Percentiles rank a stretch among this genome's conserved stretches.
These are phyloP conservation scores for Termitomyces sp. DNA, from an alignment of 768 basidiomycete species.

Conservation along the genomic window DNA sequence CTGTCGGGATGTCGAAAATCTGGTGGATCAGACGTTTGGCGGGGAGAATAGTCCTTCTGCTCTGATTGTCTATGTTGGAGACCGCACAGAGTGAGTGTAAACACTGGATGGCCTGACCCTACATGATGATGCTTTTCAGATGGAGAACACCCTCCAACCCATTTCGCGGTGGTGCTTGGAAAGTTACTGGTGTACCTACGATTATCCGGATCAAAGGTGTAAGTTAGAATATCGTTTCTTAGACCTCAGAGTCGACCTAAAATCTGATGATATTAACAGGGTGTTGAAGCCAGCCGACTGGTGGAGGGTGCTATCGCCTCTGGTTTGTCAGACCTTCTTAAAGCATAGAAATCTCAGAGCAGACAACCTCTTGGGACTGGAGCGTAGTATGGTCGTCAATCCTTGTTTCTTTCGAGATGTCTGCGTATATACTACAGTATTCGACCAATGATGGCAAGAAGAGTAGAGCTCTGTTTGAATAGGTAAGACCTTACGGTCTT, in stretches of 20 bases:
- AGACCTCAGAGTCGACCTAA: background rate
- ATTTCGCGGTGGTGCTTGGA: constrained; percentile 61
- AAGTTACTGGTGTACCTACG: constrained; percentile 55
- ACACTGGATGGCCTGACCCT: background rate
- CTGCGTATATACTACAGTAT: background rate
- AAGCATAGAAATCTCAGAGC: background rate
- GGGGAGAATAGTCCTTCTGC: constrained; percentile 41
- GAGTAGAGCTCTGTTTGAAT: too few species aligned
- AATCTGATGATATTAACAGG: constrained; percentile 19
- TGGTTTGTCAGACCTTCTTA: constrained; percentile 24
- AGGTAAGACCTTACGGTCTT: too few species aligned
- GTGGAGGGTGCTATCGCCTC: constrained; percentile 34
- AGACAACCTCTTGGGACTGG: background rate
- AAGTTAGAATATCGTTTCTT: constrained; percentile 4
- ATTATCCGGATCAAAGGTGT: constrained; percentile 58
- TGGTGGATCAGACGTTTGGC: constrained; percentile 47
- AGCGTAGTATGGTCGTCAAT: background rate
- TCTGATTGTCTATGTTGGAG: constrained; percentile 65
- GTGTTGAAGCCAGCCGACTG: constrained; percentile 33
- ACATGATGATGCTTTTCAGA: constrained; percentile 28
- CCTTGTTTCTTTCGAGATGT: background rate
- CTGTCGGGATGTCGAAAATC: constrained; percentile 54
- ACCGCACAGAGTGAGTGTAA: constrained; percentile 48
- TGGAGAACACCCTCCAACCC: constrained; percentile 59
- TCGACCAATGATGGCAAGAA: background rate